These are phyloP conservation scores for Truncatella angustata DNA, from an alignment of 2,329 filamentous ascomycete genomes.

Conservation along the genomic window DNA sequence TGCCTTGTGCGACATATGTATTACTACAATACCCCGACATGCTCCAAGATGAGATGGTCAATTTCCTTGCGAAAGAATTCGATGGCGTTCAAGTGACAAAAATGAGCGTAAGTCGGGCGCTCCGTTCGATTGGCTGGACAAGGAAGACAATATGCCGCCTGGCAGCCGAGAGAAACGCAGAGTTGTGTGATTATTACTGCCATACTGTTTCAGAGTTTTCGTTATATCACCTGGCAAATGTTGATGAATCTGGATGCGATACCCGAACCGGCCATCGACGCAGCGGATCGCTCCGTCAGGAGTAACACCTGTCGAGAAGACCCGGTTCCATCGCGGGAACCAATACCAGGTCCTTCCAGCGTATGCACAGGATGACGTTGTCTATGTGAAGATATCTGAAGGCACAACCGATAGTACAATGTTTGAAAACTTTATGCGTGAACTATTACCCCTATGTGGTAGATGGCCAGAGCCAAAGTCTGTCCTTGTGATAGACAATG, in stretches of 20 bases:
- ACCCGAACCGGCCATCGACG: slow-evolving; percentile 28
- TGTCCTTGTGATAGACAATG: slow-evolving; percentile 31
- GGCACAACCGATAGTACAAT: slow-evolving; percentile 20
- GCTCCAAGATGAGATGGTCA: slow-evolving; percentile 4
- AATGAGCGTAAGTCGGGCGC: neutral
- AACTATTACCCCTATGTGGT: slow-evolving; percentile 25
- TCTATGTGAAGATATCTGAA: slow-evolving; percentile 17
- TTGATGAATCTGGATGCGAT: slow-evolving; percentile 32
- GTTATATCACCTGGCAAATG: slow-evolving; percentile 27
- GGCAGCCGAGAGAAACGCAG: slow-evolving; percentile 26
- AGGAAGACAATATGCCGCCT: slow-evolving; percentile 26
- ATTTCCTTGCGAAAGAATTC: slow-evolving; percentile 1
- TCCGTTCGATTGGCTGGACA: slow-evolving; percentile 1
- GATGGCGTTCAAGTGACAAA: neutral
- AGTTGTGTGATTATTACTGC: slow-evolving; percentile 30
- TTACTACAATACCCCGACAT: neutral
- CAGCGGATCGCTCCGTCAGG: slow-evolving; percentile 29
- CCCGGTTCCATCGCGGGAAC: slow-evolving; percentile 14
- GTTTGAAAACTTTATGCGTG: slow-evolving; percentile 26
- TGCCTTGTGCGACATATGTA: neutral
- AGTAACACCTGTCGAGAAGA: slow-evolving; percentile 18
- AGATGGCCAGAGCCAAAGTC: slow-evolving; percentile 28
- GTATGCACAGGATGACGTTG: slow-evolving; percentile 19
- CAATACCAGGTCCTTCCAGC: slow-evolving; percentile 20
- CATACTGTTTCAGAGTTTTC: slow-evolving; percentile 26